Evolutionary conservation across 768 basidiomycete species (phyloP).

Genomic region (Ephemerocybe angulata): DNA sequence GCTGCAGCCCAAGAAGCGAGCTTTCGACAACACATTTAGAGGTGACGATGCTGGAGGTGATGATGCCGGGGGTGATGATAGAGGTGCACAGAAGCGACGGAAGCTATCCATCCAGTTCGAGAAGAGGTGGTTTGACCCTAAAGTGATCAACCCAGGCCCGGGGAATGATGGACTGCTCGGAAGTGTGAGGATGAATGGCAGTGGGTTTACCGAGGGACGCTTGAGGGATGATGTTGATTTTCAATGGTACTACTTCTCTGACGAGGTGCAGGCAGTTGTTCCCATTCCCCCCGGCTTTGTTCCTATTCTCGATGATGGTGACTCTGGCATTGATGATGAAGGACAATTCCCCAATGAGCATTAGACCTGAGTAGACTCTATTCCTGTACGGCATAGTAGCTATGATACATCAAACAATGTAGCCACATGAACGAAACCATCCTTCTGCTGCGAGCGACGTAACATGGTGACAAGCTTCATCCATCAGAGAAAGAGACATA

Average conservation of each 20-base stretch:
- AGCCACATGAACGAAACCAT: constrained; percentile 15
- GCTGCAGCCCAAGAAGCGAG: no score
- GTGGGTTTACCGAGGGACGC: background rate
- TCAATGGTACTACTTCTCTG: background rate
- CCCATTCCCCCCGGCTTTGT: background rate
- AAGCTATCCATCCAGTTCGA: no score
- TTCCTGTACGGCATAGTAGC: background rate
- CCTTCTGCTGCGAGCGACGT: constrained; percentile 18
- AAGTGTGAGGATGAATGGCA: no score
- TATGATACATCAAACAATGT: background rate
- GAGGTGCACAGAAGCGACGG: no score
- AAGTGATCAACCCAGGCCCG: no score
- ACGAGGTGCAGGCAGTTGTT: background rate
- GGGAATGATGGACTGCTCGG: no score
- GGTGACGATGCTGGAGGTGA: no score
- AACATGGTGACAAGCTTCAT: constrained; percentile 20
- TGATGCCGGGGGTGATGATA: no score
- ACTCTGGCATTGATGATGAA: background rate
- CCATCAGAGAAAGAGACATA: constrained; percentile 20
- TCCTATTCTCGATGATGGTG: background rate
- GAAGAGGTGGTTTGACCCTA: no score
- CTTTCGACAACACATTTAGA: no score
- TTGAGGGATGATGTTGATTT: background rate
- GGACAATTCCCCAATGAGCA: background rate
- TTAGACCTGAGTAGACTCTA: background rate